phyloP scores from a whole-genome alignment of 345 rosid genomes.

The Heritiera fomes region DNA sequence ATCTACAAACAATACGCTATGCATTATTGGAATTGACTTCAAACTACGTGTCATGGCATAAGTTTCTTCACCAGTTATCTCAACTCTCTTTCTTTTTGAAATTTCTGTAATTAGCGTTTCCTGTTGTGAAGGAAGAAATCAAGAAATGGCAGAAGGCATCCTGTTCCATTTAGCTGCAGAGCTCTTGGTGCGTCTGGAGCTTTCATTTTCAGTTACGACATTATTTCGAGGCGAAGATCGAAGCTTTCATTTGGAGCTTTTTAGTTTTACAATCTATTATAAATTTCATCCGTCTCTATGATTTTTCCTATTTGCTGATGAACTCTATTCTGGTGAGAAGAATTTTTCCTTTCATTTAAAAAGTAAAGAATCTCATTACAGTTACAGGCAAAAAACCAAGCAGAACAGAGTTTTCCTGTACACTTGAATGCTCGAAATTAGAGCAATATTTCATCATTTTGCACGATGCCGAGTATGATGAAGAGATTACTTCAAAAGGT shows the following conservation, averaged over 20 bases:
- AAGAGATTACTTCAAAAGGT: background rate
- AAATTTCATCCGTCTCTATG: background rate
- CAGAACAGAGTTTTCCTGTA: slow-evolving; percentile 43
- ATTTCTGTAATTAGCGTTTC: no score
- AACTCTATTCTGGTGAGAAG: background rate
- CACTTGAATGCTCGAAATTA: slow-evolving; percentile 50
- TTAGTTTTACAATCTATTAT: background rate
- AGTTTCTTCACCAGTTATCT: no score
- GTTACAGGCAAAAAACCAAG: background rate
- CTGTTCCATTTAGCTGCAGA: no score
- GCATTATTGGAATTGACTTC: no score
- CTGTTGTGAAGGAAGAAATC: no score
- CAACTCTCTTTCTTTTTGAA: no score
- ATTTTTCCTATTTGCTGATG: background rate
- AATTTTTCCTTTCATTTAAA: background rate
- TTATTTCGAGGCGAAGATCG: background rate
- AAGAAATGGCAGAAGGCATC: no score
- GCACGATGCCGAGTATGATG: background rate
- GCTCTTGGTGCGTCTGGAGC: no score
- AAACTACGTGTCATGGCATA: no score
- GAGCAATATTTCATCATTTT: slow-evolving; percentile 4
- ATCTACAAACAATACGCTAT: slow-evolving; percentile 46
- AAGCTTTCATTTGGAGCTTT: background rate
- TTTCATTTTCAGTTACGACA: background rate
- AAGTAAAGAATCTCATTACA: background rate